Evolutionary conservation across 1,139 yeast genomes (phyloP).

Genomic region (Scheffersomyces illinoinensis): DNA sequence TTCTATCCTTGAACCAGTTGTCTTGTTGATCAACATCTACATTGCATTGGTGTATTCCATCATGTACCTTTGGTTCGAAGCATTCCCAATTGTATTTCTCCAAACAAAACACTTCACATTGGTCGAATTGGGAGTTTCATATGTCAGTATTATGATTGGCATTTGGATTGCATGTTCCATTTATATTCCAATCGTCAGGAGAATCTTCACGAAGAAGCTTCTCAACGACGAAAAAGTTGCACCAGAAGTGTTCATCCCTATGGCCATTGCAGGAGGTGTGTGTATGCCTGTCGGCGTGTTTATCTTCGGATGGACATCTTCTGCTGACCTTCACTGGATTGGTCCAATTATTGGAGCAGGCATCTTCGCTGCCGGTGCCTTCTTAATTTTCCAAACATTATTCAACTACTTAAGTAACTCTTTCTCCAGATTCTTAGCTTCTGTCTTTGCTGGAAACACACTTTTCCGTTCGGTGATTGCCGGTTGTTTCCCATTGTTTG

Average conservation of each 20-base stretch:
- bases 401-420: slow-evolving; percentile 36
- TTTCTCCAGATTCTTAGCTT: slow-evolving; percentile 49
- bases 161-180: slow-evolving; percentile 25
- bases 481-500: slow-evolving; percentile 65
- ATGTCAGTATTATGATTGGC: slow-evolving; percentile 47
- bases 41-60: slow-evolving; percentile 55
- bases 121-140: slow-evolving; percentile 50
- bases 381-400: slow-evolving; percentile 42
- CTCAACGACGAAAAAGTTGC: slow-evolving; percentile 20
- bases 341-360: slow-evolving; percentile 44
- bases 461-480: slow-evolving; percentile 55
- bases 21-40: slow-evolving; percentile 49
- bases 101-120: slow-evolving; percentile 48
- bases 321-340: slow-evolving; percentile 41
- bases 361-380: slow-evolving; percentile 36
- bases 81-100: slow-evolving; percentile 55
- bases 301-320: slow-evolving; percentile 53
- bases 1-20: slow-evolving; percentile 44
- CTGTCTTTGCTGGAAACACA: slow-evolving; percentile 60
- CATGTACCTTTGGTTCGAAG: slow-evolving; percentile 61
- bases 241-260: slow-evolving; percentile 46
- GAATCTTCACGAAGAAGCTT: slow-evolving; percentile 25
- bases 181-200: slow-evolving; percentile 23
- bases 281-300: slow-evolving; percentile 47
- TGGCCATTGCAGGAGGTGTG: slow-evolving; percentile 44